Conservation (phyloP, 306 rosid genomes). For the Quercus gilva region DNA sequence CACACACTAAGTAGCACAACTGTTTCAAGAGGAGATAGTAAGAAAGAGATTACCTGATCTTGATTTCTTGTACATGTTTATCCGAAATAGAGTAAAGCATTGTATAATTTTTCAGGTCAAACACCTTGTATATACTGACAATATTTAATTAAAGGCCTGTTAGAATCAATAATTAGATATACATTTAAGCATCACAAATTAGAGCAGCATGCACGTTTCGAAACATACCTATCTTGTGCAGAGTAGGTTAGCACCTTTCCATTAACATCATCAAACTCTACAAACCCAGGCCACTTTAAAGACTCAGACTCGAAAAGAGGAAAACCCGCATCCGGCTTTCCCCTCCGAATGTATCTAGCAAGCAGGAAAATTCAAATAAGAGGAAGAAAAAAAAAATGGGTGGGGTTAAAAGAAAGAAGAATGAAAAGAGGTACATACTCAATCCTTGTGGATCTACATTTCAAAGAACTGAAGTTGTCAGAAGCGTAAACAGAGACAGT, state of each 20-base stretch:
- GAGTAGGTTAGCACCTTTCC: slow-evolving; percentile 92
- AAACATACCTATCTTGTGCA: slow-evolving; percentile 71
- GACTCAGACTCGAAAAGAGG: slow-evolving; percentile 91
- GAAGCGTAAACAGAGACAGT: slow-evolving; percentile 94
- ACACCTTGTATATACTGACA: slow-evolving; percentile 88
- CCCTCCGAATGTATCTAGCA: slow-evolving; percentile 76
- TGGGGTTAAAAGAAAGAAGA: neutral
- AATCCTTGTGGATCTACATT: slow-evolving; percentile 88
- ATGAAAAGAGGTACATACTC: slow-evolving; percentile 48
- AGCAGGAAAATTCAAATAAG: slow-evolving; percentile 10
- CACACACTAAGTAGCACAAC: neutral
- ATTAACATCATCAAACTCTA: slow-evolving; percentile 93
- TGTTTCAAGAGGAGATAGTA: neutral
- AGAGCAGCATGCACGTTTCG: neutral
- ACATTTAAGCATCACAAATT: neutral
- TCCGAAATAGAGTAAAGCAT: slow-evolving; percentile 90
- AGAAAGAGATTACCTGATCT: slow-evolving; percentile 59
- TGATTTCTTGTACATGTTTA: slow-evolving; percentile 82
- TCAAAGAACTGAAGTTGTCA: slow-evolving; percentile 90
- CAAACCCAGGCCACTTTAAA: slow-evolving; percentile 95
- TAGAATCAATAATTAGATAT: slow-evolving; percentile 8
- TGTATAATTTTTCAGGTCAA: slow-evolving; percentile 85
- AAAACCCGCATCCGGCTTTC: slow-evolving; percentile 87
- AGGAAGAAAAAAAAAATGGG: neutral
- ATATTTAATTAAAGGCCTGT: slow-evolving; percentile 12